A percentile compares a stretch with the other conserved stretches of the same genome.
phyloP scores from a whole-genome alignment of 75 land plant genomes.

The Pinus taeda region DNA sequence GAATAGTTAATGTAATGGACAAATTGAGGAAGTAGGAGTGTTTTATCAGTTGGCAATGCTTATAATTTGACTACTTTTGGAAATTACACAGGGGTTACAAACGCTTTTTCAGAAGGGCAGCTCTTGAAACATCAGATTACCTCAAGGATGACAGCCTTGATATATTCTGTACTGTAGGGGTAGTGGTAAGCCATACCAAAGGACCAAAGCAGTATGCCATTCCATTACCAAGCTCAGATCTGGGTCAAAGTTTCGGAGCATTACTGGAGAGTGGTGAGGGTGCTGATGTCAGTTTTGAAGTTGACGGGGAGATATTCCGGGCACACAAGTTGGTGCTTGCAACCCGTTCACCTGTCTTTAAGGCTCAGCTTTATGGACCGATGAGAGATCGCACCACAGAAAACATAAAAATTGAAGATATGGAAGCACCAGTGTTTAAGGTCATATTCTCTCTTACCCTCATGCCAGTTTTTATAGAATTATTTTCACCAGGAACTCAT shows the following conservation, averaged over 20 bases:
- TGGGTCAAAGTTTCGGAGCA: constrained; percentile 52
- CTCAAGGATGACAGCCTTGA: constrained; percentile 60
- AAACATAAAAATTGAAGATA: constrained; percentile 55
- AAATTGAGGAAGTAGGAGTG: no score
- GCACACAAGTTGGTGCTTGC: constrained; percentile 87
- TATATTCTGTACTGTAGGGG: constrained; percentile 62
- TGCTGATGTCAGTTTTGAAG: constrained; percentile 60
- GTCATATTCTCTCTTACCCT: constrained; percentile 17
- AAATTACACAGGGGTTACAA: constrained; percentile 63
- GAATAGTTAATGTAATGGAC: no score
- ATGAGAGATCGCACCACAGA: constrained; percentile 63
- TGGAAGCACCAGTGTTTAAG: constrained; percentile 75
- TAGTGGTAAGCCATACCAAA: constrained; percentile 53
- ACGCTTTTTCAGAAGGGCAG: constrained; percentile 53
- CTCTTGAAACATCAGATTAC: constrained; percentile 58
- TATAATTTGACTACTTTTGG: no score
- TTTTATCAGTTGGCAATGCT: no score
- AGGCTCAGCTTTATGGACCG: constrained; percentile 82
- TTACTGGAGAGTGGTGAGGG: constrained; percentile 61
- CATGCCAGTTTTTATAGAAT: not conserved
- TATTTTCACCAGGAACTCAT: not conserved
- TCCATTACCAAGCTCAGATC: constrained; percentile 55
- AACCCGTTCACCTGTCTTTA: constrained; percentile 85
- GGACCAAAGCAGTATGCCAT: constrained; percentile 53
- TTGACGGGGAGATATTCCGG: constrained; percentile 65